These are phyloP conservation scores for Hemileccinum rubropunctum DNA, from an alignment of 768 basidiomycete species.

Conservation along the genomic window DNA sequence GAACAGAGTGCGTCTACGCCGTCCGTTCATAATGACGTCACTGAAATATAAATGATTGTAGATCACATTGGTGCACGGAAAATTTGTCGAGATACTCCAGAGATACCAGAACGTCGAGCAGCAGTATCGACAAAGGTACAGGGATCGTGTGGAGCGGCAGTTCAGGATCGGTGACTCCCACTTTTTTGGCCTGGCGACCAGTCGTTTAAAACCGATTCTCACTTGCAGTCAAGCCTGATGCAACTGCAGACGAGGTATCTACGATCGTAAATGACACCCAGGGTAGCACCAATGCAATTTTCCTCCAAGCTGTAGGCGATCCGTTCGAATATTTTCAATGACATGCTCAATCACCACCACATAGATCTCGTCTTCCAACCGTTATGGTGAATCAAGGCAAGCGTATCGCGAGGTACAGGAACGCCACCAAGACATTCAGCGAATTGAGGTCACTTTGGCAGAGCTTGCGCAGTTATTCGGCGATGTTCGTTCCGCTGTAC, in stretches of 20 bases:
- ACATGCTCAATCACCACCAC: background rate
- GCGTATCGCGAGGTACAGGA: constrained; percentile 89
- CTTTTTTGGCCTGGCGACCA: background rate
- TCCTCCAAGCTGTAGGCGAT: constrained; percentile 62
- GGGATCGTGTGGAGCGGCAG: constrained; percentile 69
- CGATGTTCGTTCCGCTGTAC: constrained; percentile 50
- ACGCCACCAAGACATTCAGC: constrained; percentile 79
- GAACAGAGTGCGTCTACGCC: constrained; percentile 24
- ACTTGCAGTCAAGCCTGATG: constrained; percentile 75
- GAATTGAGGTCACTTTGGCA: constrained; percentile 83
- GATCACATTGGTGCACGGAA: constrained; percentile 59
- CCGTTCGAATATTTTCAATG: background rate
- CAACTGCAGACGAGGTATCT: constrained; percentile 75
- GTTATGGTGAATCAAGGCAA: constrained; percentile 78
- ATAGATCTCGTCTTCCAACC: constrained; percentile 71
- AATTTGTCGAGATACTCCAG: constrained; percentile 75
- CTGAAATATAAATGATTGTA: constrained; percentile 23
- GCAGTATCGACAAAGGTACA: constrained; percentile 61
- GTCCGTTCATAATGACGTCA: background rate
- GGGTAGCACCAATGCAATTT: constrained; percentile 63
- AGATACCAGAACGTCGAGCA: constrained; percentile 76
- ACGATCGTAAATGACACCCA: constrained; percentile 63
- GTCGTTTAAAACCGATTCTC: background rate
- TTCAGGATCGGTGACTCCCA: constrained; percentile 62
- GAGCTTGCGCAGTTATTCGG: constrained; percentile 87